phyloP scores from a whole-genome alignment of 2,329 filamentous ascomycete species.

The Hymenoscyphus scutula region DNA sequence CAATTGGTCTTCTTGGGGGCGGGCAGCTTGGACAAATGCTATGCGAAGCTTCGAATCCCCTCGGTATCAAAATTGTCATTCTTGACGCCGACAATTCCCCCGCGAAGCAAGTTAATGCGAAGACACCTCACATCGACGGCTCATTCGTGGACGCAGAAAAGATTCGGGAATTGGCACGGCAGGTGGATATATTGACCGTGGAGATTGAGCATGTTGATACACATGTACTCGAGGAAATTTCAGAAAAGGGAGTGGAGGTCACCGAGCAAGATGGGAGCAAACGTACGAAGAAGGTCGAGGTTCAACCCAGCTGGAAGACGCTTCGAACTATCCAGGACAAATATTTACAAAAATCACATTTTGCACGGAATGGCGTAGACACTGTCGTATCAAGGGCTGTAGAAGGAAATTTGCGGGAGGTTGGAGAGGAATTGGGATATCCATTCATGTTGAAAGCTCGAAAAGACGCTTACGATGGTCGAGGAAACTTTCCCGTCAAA shows the following conservation, averaged over 20 bases:
- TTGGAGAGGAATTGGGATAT: constrained; percentile 66
- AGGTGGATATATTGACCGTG: constrained; percentile 80
- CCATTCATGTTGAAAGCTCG: constrained; percentile 92
- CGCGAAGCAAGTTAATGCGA: constrained; percentile 81
- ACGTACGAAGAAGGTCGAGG: constrained; percentile 50
- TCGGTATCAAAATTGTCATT: constrained; percentile 77
- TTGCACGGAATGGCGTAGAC: constrained; percentile 65
- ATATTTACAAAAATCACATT: constrained; percentile 81
- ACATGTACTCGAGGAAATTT: constrained; percentile 81
- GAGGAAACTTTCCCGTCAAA: constrained; percentile 68
- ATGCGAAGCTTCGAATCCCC: constrained; percentile 74
- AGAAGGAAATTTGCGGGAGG: constrained; percentile 54
- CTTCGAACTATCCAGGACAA: constrained; percentile 92
- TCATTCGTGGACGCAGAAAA: constrained; percentile 83
- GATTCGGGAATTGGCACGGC: constrained; percentile 73
- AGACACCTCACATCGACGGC: constrained; percentile 71
- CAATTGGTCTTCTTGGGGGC: constrained; percentile 51
- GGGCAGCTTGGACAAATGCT: constrained; percentile 93
- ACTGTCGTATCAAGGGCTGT: constrained; percentile 66
- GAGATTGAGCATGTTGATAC: constrained; percentile 96
- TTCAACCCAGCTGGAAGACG: constrained; percentile 83
- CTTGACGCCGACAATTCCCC: constrained; percentile 73
- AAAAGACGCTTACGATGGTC: constrained; percentile 90
- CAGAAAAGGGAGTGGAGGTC: constrained; percentile 59
- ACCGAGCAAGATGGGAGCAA: constrained; percentile 40